Conservation (phyloP, 106 monocot genomes). For the Narthecium ossifragum region DNA sequence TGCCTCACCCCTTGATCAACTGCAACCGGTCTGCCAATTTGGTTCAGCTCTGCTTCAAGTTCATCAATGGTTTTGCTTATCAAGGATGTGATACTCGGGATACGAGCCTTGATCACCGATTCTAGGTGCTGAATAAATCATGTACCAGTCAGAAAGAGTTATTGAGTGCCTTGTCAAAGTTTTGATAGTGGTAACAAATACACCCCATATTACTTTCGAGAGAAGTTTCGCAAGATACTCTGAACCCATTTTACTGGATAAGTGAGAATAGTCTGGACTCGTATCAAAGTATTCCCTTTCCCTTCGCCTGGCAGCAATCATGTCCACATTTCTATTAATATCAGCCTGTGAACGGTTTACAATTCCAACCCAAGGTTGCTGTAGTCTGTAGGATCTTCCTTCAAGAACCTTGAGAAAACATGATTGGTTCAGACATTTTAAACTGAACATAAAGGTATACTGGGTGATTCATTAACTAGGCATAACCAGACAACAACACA, state of each 20-base stretch:
- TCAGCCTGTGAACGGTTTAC: slow-evolving; percentile 49
- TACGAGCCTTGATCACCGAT: slow-evolving; percentile 57
- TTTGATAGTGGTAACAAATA: no score
- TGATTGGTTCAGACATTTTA: neutral
- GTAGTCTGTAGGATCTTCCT: slow-evolving; percentile 38
- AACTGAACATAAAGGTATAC: neutral
- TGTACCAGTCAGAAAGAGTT: no score
- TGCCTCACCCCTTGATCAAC: slow-evolving; percentile 65
- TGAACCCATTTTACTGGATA: slow-evolving; percentile 42
- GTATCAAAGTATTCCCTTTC: slow-evolving; percentile 39
- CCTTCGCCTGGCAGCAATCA: slow-evolving; percentile 32
- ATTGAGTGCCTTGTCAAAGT: no score
- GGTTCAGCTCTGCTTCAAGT: slow-evolving; percentile 66
- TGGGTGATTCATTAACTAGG: neutral
- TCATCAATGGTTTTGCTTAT: slow-evolving; percentile 66
- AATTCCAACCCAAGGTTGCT: slow-evolving; percentile 40
- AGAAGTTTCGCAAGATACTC: slow-evolving; percentile 53
- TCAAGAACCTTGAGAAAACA: slow-evolving; percentile 35
- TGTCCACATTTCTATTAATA: slow-evolving; percentile 38
- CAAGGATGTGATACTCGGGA: slow-evolving; percentile 62
- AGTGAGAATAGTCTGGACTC: slow-evolving; percentile 41
- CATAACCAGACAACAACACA: neutral
- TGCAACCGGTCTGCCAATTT: slow-evolving; percentile 52
- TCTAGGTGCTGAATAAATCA: slow-evolving; percentile 47
- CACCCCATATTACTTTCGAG: slow-evolving; percentile 21